A percentile compares a stretch with the other conserved stretches of the same genome.
Conservation (phyloP, 2,329 filamentous ascomycete genomes). For the Pestalotiopsis sp. region DNA sequence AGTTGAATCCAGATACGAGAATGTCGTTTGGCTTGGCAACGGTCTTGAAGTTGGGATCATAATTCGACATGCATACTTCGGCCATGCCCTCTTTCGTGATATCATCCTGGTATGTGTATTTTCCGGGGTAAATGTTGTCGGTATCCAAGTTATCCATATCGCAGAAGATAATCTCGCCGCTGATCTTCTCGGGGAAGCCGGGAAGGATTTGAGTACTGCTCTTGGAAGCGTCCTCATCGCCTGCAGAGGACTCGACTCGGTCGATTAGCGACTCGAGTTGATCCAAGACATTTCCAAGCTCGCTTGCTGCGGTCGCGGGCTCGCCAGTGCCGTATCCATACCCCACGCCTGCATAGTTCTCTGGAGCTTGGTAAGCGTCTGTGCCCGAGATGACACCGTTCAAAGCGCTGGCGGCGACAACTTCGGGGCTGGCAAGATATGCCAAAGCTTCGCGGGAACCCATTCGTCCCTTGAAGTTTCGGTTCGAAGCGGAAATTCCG, state of each 20-base stretch:
- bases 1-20: conserved; percentile 85
- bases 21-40: conserved; percentile 74
- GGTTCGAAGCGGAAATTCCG: conserved; percentile 80
- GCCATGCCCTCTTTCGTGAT: conserved; percentile 80
- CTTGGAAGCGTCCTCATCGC: conserved; percentile 35
- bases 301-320: conserved; percentile 68
- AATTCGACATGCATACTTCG: conserved; percentile 91
- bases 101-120: conserved; percentile 90
- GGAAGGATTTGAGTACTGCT: conserved; percentile 72
- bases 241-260: conserved; percentile 48
- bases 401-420: conserved; percentile 88
- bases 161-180: conserved; percentile 86
- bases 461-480: conserved; percentile 93
- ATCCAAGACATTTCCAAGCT: conserved; percentile 70
- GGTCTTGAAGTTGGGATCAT: conserved; percentile 71
- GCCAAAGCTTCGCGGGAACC: conserved; percentile 78
- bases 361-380: conserved; percentile 75
- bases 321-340: conserved; percentile 73
- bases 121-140: conserved; percentile 88
- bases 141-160: conserved; percentile 81
- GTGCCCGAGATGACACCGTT: conserved; percentile 73
- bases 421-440: conserved; percentile 86
- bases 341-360: conserved; percentile 67
- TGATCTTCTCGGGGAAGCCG: conserved; percentile 82
- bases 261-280: conserved; percentile 68